Evolutionary conservation across 2,329 filamentous ascomycete species (phyloP).

Genomic region (Septoria petroselini): DNA sequence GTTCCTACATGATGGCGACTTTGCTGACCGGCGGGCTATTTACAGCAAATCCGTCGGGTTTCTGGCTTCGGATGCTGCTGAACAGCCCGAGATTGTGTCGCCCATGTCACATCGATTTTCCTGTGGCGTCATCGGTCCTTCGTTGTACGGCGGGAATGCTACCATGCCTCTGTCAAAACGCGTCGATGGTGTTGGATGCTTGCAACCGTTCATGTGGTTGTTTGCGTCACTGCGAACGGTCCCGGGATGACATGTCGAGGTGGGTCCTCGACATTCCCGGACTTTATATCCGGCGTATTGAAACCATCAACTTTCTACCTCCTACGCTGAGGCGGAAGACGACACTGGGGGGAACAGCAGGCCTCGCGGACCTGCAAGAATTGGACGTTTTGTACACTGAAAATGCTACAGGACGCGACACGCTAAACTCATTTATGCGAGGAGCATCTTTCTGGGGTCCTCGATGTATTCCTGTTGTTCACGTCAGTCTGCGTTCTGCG

Average conservation of each 20-base stretch:
- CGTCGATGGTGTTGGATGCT: no score
- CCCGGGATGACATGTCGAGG: no score
- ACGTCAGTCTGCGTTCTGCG: not conserved
- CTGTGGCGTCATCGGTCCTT: no score
- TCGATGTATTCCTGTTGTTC: constrained; percentile 69
- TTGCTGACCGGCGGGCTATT: not conserved
- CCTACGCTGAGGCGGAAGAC: no score
- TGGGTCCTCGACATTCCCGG: no score
- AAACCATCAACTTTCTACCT: no score
- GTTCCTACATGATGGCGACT: not conserved
- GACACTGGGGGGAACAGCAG: not conserved
- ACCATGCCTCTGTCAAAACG: no score
- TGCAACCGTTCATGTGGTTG: no score
- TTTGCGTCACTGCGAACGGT: no score
- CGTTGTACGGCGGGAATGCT: no score
- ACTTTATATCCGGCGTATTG: not conserved
- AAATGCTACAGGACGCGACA: constrained; percentile 13
- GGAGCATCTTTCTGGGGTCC: constrained; percentile 87
- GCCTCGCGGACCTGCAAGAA: constrained; percentile 2
- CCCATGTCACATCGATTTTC: not conserved
- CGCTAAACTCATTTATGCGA: constrained; percentile 40
- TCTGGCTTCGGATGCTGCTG: not conserved
- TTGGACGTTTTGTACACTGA: constrained; percentile 17
- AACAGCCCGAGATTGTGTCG: not conserved
- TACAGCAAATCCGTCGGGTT: not conserved